A percentile compares a stretch with the other conserved stretches of the same genome.
Evolutionary conservation across 768 basidiomycete genomes (phyloP).

Genomic region (Russula sp.): DNA sequence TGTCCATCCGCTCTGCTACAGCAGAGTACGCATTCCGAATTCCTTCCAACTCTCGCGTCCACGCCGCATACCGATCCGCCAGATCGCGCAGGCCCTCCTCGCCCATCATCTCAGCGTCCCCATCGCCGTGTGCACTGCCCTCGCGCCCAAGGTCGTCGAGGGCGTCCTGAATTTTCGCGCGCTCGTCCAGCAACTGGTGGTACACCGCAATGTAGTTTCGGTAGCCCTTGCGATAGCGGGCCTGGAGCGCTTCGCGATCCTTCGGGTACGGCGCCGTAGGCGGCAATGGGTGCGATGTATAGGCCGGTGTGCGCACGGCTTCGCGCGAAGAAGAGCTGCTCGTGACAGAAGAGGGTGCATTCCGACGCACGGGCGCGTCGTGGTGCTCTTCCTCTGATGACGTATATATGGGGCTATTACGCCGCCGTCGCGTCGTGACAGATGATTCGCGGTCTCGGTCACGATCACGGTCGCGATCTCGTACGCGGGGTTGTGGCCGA

Average conservation of each 20-base stretch:
- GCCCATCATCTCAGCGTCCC: slow-evolving; percentile 41
- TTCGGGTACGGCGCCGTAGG: slow-evolving; percentile 34
- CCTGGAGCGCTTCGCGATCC: slow-evolving; percentile 48
- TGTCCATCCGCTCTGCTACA: slow-evolving; percentile 24
- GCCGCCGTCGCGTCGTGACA: slow-evolving; percentile 13
- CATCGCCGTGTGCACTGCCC: slow-evolving; percentile 42
- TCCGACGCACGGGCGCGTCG: slow-evolving; percentile 17
- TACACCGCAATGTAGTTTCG: slow-evolving; percentile 45
- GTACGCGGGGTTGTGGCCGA: slow-evolving; percentile 18
- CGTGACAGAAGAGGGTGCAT: slow-evolving; percentile 23
- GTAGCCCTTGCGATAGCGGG: slow-evolving; percentile 48
- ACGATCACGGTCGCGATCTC: slow-evolving; percentile 18
- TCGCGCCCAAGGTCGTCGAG: slow-evolving; percentile 37
- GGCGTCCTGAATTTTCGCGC: slow-evolving; percentile 47
- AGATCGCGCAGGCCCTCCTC: slow-evolving; percentile 45
- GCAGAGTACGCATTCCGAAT: slow-evolving; percentile 39
- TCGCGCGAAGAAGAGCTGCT: slow-evolving; percentile 32
- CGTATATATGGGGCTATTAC: slow-evolving; percentile 21
- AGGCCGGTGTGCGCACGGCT: slow-evolving; percentile 14
- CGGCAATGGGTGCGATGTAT: slow-evolving; percentile 14
- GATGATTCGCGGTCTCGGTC: slow-evolving; percentile 18
- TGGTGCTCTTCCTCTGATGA: slow-evolving; percentile 23
- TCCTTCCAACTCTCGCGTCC: slow-evolving; percentile 48
- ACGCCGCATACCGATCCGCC: slow-evolving; percentile 39
- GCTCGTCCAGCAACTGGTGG: slow-evolving; percentile 44